Percentiles rank a stretch among this genome's conserved stretches.
phyloP scores from a whole-genome alignment of 768 basidiomycete species.

The Russula lepida region DNA sequence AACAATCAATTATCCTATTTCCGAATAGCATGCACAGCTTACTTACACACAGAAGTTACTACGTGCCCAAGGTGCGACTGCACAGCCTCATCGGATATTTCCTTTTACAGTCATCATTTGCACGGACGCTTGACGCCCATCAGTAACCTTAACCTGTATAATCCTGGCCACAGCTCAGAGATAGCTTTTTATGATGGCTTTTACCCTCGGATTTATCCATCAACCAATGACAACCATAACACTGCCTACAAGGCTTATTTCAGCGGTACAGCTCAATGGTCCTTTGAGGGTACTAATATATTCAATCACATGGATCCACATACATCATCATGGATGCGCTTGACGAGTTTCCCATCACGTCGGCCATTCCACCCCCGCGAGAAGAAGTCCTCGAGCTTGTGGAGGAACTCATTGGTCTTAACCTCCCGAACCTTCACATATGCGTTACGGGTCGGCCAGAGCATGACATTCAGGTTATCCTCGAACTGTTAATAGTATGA shows the following conservation, averaged over 20 bases:
- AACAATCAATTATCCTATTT: too few relatives aligned
- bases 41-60: too few relatives aligned
- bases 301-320: neutral
- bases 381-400: neutral
- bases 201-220: neutral
- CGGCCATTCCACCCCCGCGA: neutral
- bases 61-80: too few relatives aligned
- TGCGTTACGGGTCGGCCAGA: slow-evolving; percentile 6
- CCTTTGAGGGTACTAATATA: neutral
- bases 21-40: too few relatives aligned
- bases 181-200: neutral
- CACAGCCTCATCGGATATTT: too few relatives aligned
- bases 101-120: too few relatives aligned
- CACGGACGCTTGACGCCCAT: too few relatives aligned
- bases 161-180: too few relatives aligned
- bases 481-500: neutral
- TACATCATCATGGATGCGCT: neutral
- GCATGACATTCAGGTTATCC: neutral
- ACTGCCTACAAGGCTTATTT: neutral
- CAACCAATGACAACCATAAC: neutral
- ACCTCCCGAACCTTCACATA: neutral
- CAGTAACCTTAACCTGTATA: too few relatives aligned
- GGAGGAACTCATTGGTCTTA: neutral
- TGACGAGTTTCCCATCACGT: neutral
- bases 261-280: neutral